A percentile compares a stretch with the other conserved stretches of the same genome.
Evolutionary conservation across 176 grass and related monocot species (phyloP).

Genomic region (Lolium multiflorum): DNA sequence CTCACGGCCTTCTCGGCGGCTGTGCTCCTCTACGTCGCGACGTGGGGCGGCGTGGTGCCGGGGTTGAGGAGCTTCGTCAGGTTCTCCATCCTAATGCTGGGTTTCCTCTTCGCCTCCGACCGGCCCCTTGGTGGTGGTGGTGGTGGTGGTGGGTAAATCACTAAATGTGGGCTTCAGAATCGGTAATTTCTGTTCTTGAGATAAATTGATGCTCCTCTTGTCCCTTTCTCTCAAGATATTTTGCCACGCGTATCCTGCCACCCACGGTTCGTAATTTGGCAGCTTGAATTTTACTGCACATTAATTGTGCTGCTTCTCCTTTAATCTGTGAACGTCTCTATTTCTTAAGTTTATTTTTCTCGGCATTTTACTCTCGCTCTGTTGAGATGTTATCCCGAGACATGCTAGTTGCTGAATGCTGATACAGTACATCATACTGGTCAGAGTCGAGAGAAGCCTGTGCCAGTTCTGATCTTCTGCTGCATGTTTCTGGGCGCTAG

Average conservation of each 20-base stretch:
- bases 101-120: slow-evolving; percentile 3
- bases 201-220: not conserved
- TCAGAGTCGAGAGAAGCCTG: not conserved
- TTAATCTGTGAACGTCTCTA: not conserved
- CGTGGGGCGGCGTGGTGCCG: slow-evolving; percentile 8
- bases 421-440: not conserved
- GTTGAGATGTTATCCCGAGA: not conserved
- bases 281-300: not conserved
- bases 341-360: too few relatives aligned
- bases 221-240: not conserved
- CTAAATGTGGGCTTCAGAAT: not conserved
- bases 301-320: not conserved
- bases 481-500: not conserved
- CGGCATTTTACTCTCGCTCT: too few relatives aligned
- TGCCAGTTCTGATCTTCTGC: not conserved
- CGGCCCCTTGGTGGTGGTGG: not conserved
- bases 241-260: not conserved
- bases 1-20: not conserved
- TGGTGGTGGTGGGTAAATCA: too few relatives aligned
- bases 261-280: not conserved
- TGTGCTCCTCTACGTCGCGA: slow-evolving; percentile 8
- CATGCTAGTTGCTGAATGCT: not conserved
- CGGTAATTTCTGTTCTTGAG: not conserved
- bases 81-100: not conserved
- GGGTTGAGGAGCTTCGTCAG: slow-evolving; percentile 13